These are phyloP conservation scores for Umbelopsis sp. DNA, from an alignment of 192 early-diverging fungal genomes.

Conservation along the genomic window DNA sequence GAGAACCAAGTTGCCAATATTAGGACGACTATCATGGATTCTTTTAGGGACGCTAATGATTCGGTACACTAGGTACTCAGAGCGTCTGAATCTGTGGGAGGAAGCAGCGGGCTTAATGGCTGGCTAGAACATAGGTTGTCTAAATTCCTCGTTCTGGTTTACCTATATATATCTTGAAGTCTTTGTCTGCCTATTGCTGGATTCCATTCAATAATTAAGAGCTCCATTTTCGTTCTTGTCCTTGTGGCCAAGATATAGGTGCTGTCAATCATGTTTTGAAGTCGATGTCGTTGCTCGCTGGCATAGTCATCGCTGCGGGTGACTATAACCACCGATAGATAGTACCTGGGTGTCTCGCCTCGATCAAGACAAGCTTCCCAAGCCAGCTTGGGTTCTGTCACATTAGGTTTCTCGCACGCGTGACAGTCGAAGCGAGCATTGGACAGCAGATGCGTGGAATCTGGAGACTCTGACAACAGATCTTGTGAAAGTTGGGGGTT, in stretches of 20 bases:
- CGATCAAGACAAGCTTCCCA: slow-evolving; percentile 23
- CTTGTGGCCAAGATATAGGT: slow-evolving; percentile 30
- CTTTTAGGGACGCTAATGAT: slow-evolving; percentile 32
- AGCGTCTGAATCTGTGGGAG: slow-evolving; percentile 30
- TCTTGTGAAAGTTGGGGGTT: background rate
- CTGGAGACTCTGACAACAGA: background rate
- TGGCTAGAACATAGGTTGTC: too few species aligned
- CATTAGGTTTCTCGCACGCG: slow-evolving; percentile 17
- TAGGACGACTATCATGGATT: slow-evolving; percentile 30
- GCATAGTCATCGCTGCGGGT: slow-evolving; percentile 33
- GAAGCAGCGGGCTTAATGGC: too few species aligned
- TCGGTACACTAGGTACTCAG: slow-evolving; percentile 31
- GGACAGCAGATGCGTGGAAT: background rate
- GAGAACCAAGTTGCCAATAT: slow-evolving; percentile 6
- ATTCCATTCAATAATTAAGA: slow-evolving; percentile 40
- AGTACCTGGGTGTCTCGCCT: slow-evolving; percentile 12
- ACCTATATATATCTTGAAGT: slow-evolving; percentile 22
- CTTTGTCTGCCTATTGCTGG: slow-evolving; percentile 22
- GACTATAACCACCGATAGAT: slow-evolving; percentile 33
- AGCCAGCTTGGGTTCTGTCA: slow-evolving; percentile 22
- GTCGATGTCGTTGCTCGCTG: slow-evolving; percentile 26
- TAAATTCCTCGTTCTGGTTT: too few species aligned
- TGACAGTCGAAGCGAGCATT: slow-evolving; percentile 7
- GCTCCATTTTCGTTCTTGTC: slow-evolving; percentile 25
- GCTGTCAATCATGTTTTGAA: slow-evolving; percentile 40